Conservation (phyloP, 176 grass and related monocot species). For the Carex littledalei region DNA sequence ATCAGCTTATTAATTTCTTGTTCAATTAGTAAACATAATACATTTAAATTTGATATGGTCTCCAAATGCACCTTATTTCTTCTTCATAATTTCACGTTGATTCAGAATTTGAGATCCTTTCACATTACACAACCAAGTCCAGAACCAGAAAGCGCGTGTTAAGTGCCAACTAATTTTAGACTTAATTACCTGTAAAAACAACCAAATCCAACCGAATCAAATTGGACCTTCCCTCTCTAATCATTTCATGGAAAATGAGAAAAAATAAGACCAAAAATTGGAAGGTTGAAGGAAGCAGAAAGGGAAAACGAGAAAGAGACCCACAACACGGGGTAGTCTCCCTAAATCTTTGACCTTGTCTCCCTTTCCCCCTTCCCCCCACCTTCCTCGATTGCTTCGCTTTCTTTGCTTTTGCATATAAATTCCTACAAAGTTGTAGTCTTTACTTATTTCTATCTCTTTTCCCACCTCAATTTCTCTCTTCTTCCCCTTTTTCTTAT, state of each 20-base stretch:
- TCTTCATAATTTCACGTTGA: neutral
- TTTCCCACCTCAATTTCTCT: conserved; percentile 24
- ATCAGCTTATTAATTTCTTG: neutral
- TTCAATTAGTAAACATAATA: neutral
- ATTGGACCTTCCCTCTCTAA: neutral
- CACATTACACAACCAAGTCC: neutral
- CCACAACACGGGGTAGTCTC: conserved; percentile 9
- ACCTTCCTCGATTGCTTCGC: conserved; percentile 7
- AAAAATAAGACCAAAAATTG: neutral
- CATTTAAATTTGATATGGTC: neutral
- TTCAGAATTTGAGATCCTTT: neutral
- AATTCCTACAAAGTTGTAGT: neutral
- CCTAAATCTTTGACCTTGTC: conserved; percentile 22
- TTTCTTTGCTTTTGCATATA: conserved; percentile 13
- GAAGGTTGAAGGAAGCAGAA: neutral
- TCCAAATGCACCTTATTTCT: neutral
- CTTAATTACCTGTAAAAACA: conserved; percentile 7
- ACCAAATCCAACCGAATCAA: neutral
- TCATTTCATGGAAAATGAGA: neutral
- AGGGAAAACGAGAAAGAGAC: neutral
- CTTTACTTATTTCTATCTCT: neutral
- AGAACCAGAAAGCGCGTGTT: neutral
- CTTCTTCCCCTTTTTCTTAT: neutral
- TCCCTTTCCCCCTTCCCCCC: conserved; percentile 15
- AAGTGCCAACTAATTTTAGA: conserved; percentile 9